Percentiles rank a stretch among this genome's conserved stretches.
phyloP scores from a whole-genome alignment of 2,329 filamentous ascomycete species.

The Celoporthe dispersa region DNA sequence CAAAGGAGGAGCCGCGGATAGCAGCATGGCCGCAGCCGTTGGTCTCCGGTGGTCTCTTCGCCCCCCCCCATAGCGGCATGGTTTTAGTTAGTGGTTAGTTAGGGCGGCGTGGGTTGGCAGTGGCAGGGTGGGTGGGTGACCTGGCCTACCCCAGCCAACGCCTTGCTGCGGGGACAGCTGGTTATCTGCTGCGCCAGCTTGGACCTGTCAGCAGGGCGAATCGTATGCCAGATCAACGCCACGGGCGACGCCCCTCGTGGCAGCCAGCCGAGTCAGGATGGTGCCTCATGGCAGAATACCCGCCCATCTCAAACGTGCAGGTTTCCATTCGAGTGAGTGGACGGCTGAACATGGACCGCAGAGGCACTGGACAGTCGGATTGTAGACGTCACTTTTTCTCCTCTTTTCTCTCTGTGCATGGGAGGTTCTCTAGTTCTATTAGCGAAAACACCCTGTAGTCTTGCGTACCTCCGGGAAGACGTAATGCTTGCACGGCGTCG shows the following conservation, averaged over 20 bases:
- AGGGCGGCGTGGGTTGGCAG: too few species aligned
- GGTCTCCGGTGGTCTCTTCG: background rate
- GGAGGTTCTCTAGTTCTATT: constrained; percentile 23
- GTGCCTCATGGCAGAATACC: background rate
- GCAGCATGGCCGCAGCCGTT: background rate
- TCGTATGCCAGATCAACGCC: constrained; percentile 19
- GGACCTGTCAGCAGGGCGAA: constrained; percentile 20
- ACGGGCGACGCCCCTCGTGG: constrained; percentile 17
- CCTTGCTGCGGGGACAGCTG: constrained; percentile 18
- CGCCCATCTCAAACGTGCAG: constrained; percentile 14
- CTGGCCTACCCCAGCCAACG: constrained; percentile 7
- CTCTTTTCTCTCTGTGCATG: constrained; percentile 7
- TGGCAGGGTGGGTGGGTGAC: constrained; percentile 6
- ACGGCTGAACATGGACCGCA: constrained; percentile 5
- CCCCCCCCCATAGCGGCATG: constrained; percentile 13
- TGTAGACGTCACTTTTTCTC: constrained; percentile 12
- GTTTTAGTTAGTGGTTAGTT: background rate
- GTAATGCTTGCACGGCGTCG: constrained; percentile 1
- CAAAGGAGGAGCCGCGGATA: constrained; percentile 13
- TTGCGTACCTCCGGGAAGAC: constrained; percentile 24
- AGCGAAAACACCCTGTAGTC: constrained; percentile 15
- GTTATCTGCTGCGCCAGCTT: constrained; percentile 12
- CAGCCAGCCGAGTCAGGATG: constrained; percentile 21
- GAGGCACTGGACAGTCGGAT: constrained; percentile 1
- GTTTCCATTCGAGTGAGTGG: constrained; percentile 4